Base-by-base conservation (phyloP, 2,329 filamentous ascomycete species). In the Blastomyces parvus region DNA sequence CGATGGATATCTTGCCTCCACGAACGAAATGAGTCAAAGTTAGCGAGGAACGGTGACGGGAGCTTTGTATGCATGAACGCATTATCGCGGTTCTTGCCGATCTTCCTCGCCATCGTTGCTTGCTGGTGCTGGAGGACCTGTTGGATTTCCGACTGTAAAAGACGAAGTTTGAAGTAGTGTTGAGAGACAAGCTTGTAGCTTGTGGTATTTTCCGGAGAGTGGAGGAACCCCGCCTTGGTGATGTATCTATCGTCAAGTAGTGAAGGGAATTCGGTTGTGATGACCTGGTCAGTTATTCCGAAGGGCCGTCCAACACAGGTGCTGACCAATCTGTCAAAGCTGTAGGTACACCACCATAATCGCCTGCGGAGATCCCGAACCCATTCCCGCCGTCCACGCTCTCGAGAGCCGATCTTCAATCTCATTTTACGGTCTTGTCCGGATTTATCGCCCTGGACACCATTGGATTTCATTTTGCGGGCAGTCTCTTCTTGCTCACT, bases 331-430 rank as follows among this genome's bases (percentile, higher is more conserved):
- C 93, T 85, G 75, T 97, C 93, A 62, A 97, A 86, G 5, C 90
- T 93, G 76, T 97, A 97, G 1, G 92, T 92, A 77, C 91, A 96
- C 93, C 94, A 97, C 91, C 92, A 97, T 17, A 97, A 80, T 40
- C 93, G 84, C 63, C 93, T 84, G 60, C 91, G 86, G 66, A 96
- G 83, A 74, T 97, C 94, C 61, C 93, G 86, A 48, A 91, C 83
- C 83, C 91, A 97, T 74, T 96, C 86, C 63, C 90, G 84, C 59
- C 89, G 84, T 25, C 88, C 81, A 74, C 87, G 75, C 79, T 89
- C 82, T 63, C 80, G 79, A 59, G 78, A 76, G 66, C 82, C 79
- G 19, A 83, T 75, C 63, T 73, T 77, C 62, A 67, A 67, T 62
- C 69, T 74, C 11, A 46, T 13, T 22, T 61, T 60, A 22, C 62